Conservation (phyloP, 805 yeast species). For the Suhomyces xylopsoci region DNA sequence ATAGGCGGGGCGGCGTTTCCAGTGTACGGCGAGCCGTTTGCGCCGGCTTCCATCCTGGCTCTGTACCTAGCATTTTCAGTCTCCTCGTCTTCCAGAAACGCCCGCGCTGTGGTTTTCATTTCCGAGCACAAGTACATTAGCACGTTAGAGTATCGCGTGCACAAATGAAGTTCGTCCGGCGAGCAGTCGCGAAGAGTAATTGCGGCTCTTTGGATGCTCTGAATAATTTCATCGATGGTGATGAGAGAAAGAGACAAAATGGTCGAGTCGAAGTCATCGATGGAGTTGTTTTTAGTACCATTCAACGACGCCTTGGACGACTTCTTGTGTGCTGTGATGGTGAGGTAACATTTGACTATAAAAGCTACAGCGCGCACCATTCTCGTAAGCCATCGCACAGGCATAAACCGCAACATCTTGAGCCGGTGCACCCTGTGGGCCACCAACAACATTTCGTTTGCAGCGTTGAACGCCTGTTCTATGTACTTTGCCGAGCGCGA, state of each 20-base stretch:
- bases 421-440: constrained; percentile 67
- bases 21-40: not conserved
- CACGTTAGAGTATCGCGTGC: constrained; percentile 75
- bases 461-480: constrained; percentile 78
- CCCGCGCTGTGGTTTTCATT: constrained; percentile 51
- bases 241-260: constrained; percentile 60
- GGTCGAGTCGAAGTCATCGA: constrained; percentile 42
- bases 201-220: constrained; percentile 68
- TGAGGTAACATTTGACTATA: constrained; percentile 78
- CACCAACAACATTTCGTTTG: constrained; percentile 70
- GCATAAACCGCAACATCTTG: constrained; percentile 69
- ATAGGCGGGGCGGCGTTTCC: not conserved
- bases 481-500: constrained; percentile 73
- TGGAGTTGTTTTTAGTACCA: constrained; percentile 11
- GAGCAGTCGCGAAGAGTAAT: constrained; percentile 73
- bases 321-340: constrained; percentile 49
- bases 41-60: not conserved
- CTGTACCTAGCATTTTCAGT: constrained; percentile 7
- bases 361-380: constrained; percentile 87
- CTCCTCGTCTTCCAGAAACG: constrained; percentile 9
- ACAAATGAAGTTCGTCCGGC: constrained; percentile 84
- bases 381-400: constrained; percentile 88
- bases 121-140: constrained; percentile 74
- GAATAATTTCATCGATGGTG: constrained; percentile 67
- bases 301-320: constrained; percentile 15